Conservation (phyloP, 192 early-diverging fungal genomes). For the Rhizophagus prolifer region DNA sequence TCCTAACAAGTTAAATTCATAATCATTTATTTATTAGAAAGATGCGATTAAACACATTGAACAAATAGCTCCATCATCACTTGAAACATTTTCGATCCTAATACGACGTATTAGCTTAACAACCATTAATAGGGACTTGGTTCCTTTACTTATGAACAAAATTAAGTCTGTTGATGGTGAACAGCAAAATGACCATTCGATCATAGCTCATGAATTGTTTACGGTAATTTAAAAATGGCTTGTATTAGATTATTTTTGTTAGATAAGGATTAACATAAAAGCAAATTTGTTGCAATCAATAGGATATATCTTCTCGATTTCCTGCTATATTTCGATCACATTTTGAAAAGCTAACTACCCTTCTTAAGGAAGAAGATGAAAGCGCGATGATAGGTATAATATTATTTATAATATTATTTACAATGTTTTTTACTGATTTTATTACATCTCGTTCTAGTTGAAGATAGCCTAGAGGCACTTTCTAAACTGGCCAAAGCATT, state of each 20-base stretch:
- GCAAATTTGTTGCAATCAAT: not conserved
- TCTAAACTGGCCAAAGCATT: constrained; percentile 71
- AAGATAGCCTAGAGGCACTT: constrained; percentile 63
- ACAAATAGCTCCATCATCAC: constrained; percentile 50
- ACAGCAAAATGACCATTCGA: constrained; percentile 24
- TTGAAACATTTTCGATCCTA: constrained; percentile 73
- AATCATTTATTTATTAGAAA: constrained; percentile 33
- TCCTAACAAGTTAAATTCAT: not conserved
- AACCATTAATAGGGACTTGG: constrained; percentile 67
- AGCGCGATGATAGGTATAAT: constrained; percentile 38
- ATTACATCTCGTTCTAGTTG: constrained; percentile 25
- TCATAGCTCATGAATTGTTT: constrained; percentile 52
- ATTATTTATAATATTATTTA: not conserved
- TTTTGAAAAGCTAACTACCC: constrained; percentile 43
- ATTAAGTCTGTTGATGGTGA: constrained; percentile 26
- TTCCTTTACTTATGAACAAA: constrained; percentile 60
- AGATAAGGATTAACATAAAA: not conserved
- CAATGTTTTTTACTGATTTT: not conserved
- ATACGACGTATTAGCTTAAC: constrained; percentile 75
- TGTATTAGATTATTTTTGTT: not conserved
- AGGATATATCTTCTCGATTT: constrained; percentile 53
- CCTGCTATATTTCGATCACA: constrained; percentile 61
- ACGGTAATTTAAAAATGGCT: constrained; percentile 37
- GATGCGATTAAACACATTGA: constrained; percentile 69
- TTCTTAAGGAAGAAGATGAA: constrained; percentile 45